Evolutionary conservation across 331 rosid species (phyloP).

Genomic region (Erythrophleum ivorense): DNA sequence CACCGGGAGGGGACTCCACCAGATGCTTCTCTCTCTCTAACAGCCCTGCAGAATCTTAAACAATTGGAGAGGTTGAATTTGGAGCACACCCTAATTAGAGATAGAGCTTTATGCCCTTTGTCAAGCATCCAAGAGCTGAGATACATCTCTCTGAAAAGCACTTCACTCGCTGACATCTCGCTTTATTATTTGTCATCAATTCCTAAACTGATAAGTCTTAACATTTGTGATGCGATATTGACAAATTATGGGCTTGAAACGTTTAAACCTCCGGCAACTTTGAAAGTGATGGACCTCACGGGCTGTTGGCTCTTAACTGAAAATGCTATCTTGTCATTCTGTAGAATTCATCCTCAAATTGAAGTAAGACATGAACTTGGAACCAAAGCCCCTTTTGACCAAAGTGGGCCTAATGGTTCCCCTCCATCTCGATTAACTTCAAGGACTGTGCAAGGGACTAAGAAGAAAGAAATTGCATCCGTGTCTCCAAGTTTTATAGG

Average conservation of each 20-base stretch:
- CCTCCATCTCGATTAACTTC: slow-evolving; percentile 51
- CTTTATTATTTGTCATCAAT: slow-evolving; percentile 66
- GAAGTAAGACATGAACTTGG: slow-evolving; percentile 54
- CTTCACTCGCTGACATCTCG: slow-evolving; percentile 68
- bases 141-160: slow-evolving; percentile 60
- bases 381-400: slow-evolving; percentile 43
- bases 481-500: slow-evolving; percentile 67
- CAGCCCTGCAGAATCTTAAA: slow-evolving; percentile 61
- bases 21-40: slow-evolving; percentile 51
- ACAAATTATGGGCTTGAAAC: slow-evolving; percentile 67
- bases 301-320: slow-evolving; percentile 92
- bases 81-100: slow-evolving; percentile 65
- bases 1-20: slow-evolving; percentile 36
- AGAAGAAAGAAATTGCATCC: slow-evolving; percentile 37
- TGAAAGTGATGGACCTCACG: slow-evolving; percentile 67
- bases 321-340: slow-evolving; percentile 58
- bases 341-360: slow-evolving; percentile 68
- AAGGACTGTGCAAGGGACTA: slow-evolving; percentile 45
- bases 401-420: slow-evolving; percentile 42
- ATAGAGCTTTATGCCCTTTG: slow-evolving; percentile 66
- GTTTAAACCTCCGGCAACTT: slow-evolving; percentile 60
- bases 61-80: slow-evolving; percentile 71
- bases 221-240: slow-evolving; percentile 72
- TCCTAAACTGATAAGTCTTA: slow-evolving; percentile 44
- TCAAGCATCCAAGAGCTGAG: slow-evolving; percentile 63